These are phyloP conservation scores for Rhodosporidiobolus sp. DNA, from an alignment of 768 basidiomycete genomes.

Conservation along the genomic window DNA sequence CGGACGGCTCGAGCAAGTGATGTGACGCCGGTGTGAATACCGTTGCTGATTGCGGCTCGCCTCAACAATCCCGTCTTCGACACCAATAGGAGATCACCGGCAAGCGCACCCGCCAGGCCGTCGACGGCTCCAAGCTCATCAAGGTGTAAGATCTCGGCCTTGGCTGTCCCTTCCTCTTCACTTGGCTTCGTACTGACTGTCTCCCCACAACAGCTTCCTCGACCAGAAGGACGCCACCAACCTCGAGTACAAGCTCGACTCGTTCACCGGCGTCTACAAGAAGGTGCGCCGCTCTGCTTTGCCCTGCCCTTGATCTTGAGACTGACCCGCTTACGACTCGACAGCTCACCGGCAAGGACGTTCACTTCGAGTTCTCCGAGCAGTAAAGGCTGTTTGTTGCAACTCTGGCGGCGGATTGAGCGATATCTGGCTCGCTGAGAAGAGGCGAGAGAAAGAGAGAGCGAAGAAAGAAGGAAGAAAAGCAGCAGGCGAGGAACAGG, in stretches of 20 bases:
- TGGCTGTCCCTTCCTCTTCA: not conserved
- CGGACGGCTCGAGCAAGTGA: constrained; percentile 37
- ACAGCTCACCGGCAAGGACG: constrained; percentile 90
- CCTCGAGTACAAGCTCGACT: constrained; percentile 99
- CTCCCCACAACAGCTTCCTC: constrained; percentile 65
- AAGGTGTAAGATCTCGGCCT: constrained; percentile 76
- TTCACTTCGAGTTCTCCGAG: constrained; percentile 40
- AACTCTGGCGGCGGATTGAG: not conserved
- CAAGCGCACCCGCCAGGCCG: constrained; percentile 89
- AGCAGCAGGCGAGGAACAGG: no score
- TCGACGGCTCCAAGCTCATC: constrained; percentile 90
- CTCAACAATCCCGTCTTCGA: not conserved
- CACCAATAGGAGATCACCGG: constrained; percentile 71
- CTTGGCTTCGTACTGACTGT: not conserved
- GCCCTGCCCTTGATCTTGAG: not conserved
- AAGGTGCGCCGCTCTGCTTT: constrained; percentile 5
- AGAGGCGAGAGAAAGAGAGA: not conserved
- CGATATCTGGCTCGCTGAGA: not conserved
- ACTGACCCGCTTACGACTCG: constrained; percentile 44
- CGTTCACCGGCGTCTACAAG: constrained; percentile 92
- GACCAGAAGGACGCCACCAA: constrained; percentile 97
- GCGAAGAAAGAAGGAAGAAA: no score
- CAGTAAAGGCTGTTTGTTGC: not conserved
- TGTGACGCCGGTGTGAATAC: constrained; percentile 13
- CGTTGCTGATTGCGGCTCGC: constrained; percentile 41